phyloP scores from a whole-genome alignment of 73 alveolate genomes.

The Tetrahymena thermophila region DNA sequence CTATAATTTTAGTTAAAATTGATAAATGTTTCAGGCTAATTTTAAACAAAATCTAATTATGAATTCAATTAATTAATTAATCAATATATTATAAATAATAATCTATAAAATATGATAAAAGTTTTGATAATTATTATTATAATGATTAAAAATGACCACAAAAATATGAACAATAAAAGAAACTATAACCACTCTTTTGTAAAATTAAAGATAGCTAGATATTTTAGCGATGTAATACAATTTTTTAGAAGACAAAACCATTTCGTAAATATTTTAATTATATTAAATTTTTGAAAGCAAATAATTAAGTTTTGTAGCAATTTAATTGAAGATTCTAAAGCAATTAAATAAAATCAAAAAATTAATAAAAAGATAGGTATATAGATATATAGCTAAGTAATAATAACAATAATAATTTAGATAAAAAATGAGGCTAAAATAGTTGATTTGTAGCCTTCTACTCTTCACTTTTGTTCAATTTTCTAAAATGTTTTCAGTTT shows the following conservation, averaged over 20 bases:
- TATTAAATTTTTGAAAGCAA: neutral
- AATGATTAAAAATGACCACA: neutral
- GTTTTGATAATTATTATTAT: neutral
- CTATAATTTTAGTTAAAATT: too few relatives aligned
- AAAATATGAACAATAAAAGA: too few relatives aligned
- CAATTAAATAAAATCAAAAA: neutral
- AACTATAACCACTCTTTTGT: neutral
- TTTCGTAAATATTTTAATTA: neutral
- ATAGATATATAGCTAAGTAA: neutral
- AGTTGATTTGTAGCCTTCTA: neutral
- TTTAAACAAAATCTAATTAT: neutral
- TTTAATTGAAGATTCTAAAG: neutral
- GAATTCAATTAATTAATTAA: neutral
- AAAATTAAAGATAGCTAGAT: neutral
- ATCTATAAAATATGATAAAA: neutral
- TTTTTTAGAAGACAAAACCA: too few relatives aligned
- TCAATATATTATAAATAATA: too few relatives aligned
- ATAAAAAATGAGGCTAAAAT: neutral
- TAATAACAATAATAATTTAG: neutral
- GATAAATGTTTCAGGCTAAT: neutral
- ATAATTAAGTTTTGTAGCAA: neutral
- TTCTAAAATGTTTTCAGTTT: neutral
- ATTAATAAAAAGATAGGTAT: neutral
- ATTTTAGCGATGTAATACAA: neutral
- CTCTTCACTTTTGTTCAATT: neutral